Percentiles rank a stretch among this genome's conserved stretches.
These are phyloP conservation scores for Nemania sp. DNA, from an alignment of 2,329 filamentous ascomycete species.

Conservation along the genomic window DNA sequence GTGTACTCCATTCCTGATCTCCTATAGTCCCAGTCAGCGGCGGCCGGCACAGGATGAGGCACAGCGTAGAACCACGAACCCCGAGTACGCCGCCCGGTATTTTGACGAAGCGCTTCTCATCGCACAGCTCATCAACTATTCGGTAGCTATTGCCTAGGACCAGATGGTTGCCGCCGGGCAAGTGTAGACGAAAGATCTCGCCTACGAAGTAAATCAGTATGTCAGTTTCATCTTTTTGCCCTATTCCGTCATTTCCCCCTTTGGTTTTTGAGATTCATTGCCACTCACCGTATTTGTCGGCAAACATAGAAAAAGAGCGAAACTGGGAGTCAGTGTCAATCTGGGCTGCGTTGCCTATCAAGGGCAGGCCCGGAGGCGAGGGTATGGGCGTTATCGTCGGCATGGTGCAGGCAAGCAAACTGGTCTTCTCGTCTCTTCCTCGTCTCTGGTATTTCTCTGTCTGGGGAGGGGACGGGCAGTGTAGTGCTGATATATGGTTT, in stretches of 20 bases:
- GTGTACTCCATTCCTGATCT: conserved; percentile 63
- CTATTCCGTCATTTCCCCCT: neutral
- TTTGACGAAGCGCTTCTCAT: conserved; percentile 70
- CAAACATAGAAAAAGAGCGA: conserved; percentile 59
- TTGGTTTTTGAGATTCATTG: neutral
- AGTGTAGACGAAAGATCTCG: conserved; percentile 62
- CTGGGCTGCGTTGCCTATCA: conserved; percentile 68
- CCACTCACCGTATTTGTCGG: conserved; percentile 66
- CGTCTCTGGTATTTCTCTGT: neutral
- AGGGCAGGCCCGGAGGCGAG: conserved; percentile 64
- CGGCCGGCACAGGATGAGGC: neutral
- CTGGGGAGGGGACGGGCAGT: neutral
- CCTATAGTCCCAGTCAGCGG: conserved; percentile 30
- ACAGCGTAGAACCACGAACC: conserved; percentile 32
- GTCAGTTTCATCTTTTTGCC: neutral
- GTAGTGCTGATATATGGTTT: conserved; percentile 18
- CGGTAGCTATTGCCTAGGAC: conserved; percentile 58
- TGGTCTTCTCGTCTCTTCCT: too few relatives aligned
- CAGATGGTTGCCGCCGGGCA: conserved; percentile 50
- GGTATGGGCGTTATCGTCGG: conserved; percentile 56
- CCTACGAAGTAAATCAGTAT: conserved; percentile 45
- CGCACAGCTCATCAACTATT: conserved; percentile 65
- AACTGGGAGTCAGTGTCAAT: conserved; percentile 64
- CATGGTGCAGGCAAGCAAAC: conserved; percentile 6
- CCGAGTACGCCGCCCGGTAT: conserved; percentile 53